Percentiles rank a stretch among this genome's conserved stretches.
These are phyloP conservation scores for Phytopythium mirpurense DNA, from an alignment of 352 stramenopile species.

Conservation along the genomic window DNA sequence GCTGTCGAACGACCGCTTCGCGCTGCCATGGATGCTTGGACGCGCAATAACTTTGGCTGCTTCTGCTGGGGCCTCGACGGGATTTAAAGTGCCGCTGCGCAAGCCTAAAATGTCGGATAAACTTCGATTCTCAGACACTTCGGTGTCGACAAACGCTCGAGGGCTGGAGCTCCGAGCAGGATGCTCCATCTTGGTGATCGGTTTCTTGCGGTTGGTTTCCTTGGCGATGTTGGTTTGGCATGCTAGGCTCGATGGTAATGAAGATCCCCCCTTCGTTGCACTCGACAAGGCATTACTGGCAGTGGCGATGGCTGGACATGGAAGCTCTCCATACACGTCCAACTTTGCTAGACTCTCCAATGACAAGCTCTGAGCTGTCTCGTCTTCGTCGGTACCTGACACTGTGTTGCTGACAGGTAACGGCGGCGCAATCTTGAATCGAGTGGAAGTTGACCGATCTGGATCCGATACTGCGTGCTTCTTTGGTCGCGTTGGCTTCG, in stretches of 20 bases:
- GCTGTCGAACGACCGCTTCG: not conserved
- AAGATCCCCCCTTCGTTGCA: not conserved
- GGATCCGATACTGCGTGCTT: not conserved
- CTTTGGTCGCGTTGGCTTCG: not conserved
- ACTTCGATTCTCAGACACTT: not conserved
- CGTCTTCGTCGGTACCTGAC: not conserved
- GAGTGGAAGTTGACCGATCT: not conserved
- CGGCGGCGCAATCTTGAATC: not conserved
- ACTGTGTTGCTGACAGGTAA: not conserved
- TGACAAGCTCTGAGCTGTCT: not conserved
- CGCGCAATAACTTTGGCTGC: not conserved
- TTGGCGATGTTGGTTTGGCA: not conserved
- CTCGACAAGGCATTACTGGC: not conserved
- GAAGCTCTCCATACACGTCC: conserved; percentile 1
- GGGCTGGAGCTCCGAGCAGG: not conserved
- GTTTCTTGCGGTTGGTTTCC: not conserved
- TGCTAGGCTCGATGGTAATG: not conserved
- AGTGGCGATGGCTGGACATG: not conserved
- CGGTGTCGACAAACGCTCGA: not conserved
- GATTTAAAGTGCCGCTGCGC: not conserved
- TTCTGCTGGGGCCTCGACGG: not conserved
- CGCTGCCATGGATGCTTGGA: not conserved
- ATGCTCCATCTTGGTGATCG: not conserved
- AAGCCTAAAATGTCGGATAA: conserved; percentile 1
- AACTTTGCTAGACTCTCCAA: not conserved